phyloP scores from a whole-genome alignment of 257 asterid genomes.

The Solanum clarkiae region DNA sequence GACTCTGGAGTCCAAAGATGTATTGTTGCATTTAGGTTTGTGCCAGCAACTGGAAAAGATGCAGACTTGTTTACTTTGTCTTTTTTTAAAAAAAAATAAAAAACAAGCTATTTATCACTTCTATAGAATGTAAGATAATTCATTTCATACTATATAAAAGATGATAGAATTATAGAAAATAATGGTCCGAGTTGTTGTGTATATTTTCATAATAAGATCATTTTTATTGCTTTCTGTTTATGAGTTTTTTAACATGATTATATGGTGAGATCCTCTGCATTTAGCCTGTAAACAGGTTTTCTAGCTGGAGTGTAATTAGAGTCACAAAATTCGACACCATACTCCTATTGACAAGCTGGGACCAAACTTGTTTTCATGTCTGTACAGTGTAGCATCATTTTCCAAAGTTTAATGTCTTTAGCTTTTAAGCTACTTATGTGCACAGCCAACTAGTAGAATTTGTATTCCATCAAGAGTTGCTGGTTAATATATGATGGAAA shows the following conservation, averaged over 20 bases:
- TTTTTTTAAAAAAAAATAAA: not conserved
- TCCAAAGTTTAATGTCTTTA: not conserved
- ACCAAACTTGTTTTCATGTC: not conserved
- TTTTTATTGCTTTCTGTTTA: not conserved
- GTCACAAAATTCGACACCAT: not conserved
- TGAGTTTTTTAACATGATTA: not conserved
- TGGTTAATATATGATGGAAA: not conserved
- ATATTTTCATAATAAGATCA: not conserved
- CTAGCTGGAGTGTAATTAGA: not conserved
- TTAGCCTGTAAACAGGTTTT: not conserved
- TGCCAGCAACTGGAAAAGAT: slow-evolving; percentile 7
- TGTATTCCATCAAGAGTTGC: not conserved
- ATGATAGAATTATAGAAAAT: not conserved
- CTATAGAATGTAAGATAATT: not conserved
- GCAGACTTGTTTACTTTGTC: not conserved
- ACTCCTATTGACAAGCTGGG: not conserved
- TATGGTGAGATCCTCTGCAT: not conserved
- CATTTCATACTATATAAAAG: not conserved
- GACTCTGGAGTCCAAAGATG: slow-evolving; percentile 82
- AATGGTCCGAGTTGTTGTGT: not conserved
- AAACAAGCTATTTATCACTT: not conserved
- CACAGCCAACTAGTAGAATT: not conserved
- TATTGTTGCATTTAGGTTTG: slow-evolving; percentile 91
- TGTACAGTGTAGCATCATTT: not conserved
- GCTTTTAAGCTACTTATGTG: not conserved